These are phyloP conservation scores for Rubus idaeus DNA, from an alignment of 306 rosid genomes.

Conservation along the genomic window DNA sequence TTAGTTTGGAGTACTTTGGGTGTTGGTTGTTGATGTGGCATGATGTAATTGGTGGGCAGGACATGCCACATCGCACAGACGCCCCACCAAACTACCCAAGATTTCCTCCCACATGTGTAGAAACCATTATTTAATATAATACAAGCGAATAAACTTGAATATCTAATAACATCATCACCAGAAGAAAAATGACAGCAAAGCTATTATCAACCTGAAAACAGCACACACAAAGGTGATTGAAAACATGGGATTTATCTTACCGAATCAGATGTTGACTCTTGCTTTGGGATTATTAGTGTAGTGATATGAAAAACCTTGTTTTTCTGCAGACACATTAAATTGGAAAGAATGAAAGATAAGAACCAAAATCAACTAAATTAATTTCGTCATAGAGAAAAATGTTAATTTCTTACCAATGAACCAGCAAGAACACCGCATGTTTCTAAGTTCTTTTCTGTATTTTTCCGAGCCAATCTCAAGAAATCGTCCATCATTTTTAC, in stretches of 20 bases:
- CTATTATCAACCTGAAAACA: slow-evolving; percentile 14
- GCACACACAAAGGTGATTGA: slow-evolving; percentile 14
- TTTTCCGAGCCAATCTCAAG: slow-evolving; percentile 76
- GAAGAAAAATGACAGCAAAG: not conserved
- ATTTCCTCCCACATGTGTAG: not conserved
- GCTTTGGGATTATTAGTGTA: slow-evolving; percentile 94
- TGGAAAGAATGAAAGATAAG: slow-evolving; percentile 34
- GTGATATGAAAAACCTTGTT: slow-evolving; percentile 94
- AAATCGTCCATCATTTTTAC: slow-evolving; percentile 92
- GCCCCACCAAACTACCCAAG: not conserved
- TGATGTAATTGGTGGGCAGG: not conserved
- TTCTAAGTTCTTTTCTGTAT: slow-evolving; percentile 82
- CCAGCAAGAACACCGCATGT: slow-evolving; percentile 98
- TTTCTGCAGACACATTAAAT: slow-evolving; percentile 61
- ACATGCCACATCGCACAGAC: not conserved
- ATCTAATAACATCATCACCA: not conserved
- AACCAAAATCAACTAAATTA: slow-evolving; percentile 23
- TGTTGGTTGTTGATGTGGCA: not conserved
- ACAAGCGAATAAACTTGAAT: not conserved
- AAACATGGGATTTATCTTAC: slow-evolving; percentile 50
- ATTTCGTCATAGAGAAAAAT: not conserved
- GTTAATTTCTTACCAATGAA: slow-evolving; percentile 65
- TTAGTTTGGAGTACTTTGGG: not conserved
- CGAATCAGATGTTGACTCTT: slow-evolving; percentile 94
- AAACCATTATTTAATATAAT: not conserved